A percentile compares a stretch with the other conserved stretches of the same genome.
Evolutionary conservation across 306 rosid species (phyloP).

Genomic region (Boehmeria nivea): DNA sequence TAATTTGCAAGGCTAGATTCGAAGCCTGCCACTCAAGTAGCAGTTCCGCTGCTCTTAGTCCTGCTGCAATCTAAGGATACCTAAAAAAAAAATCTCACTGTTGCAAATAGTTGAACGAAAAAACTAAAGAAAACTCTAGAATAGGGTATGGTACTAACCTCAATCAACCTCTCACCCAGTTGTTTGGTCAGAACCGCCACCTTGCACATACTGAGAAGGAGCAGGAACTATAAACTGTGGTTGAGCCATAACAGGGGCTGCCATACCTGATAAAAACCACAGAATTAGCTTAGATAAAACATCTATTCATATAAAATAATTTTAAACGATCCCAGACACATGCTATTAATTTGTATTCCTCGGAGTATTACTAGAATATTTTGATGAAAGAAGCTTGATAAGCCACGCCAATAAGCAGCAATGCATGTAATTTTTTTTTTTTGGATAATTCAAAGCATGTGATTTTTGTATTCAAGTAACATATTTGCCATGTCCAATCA

Average conservation of each 20-base stretch:
- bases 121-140: neutral
- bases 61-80: constrained; percentile 94
- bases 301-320: neutral
- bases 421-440: too few species aligned
- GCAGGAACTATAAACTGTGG: constrained; percentile 75
- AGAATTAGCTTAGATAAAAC: neutral
- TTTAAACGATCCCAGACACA: too few species aligned
- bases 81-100: constrained; percentile 26
- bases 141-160: constrained; percentile 37
- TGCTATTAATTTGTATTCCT: too few species aligned
- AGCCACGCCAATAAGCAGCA: too few species aligned
- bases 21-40: constrained; percentile 96
- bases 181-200: constrained; percentile 81
- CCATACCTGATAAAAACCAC: constrained; percentile 41
- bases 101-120: neutral
- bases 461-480: too few species aligned
- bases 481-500: too few species aligned
- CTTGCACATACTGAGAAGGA: constrained; percentile 69
- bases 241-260: constrained; percentile 74
- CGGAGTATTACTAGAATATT: too few species aligned
- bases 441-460: too few species aligned
- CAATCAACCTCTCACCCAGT: constrained; percentile 71
- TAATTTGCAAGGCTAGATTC: constrained; percentile 93
- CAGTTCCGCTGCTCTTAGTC: constrained; percentile 97
- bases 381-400: too few species aligned